A percentile compares a stretch with the other conserved stretches of the same genome.
Conservation (phyloP, 164 flowering plant genomes). For the Aristolochia fimbriata region DNA sequence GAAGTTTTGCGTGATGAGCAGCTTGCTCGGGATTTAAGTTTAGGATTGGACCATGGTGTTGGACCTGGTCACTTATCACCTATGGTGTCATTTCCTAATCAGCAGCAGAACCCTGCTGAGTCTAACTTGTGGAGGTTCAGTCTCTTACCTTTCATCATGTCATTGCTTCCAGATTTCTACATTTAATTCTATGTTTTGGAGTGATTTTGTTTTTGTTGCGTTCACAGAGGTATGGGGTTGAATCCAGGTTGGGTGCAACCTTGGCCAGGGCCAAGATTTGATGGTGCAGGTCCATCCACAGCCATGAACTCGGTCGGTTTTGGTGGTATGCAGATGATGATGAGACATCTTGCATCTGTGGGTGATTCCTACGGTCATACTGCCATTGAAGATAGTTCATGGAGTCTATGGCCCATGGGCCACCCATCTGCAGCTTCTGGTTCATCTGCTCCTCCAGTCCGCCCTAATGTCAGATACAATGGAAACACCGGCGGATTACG, state of each 20-base stretch:
- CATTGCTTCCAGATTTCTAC: neutral
- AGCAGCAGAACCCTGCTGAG: slow-evolving; percentile 41
- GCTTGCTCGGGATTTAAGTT: slow-evolving; percentile 62
- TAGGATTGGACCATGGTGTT: slow-evolving; percentile 41
- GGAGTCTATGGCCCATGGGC: slow-evolving; percentile 79
- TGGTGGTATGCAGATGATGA: slow-evolving; percentile 90
- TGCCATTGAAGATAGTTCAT: slow-evolving; percentile 71
- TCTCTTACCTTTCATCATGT: slow-evolving; percentile 1
- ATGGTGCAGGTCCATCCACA: slow-evolving; percentile 90
- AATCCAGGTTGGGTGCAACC: slow-evolving; percentile 59
- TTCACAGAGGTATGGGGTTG: slow-evolving; percentile 45
- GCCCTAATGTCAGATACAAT: slow-evolving; percentile 28
- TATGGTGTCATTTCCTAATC: slow-evolving; percentile 45
- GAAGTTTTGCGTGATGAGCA: slow-evolving; percentile 62
- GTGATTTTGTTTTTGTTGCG: slow-evolving; percentile 5
- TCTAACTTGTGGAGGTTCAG: slow-evolving; percentile 63
- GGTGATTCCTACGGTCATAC: slow-evolving; percentile 89
- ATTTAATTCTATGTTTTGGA: neutral
- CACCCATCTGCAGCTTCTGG: slow-evolving; percentile 54
- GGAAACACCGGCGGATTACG: slow-evolving; percentile 39
- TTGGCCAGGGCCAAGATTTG: slow-evolving; percentile 56
- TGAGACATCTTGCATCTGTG: slow-evolving; percentile 97
- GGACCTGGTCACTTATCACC: slow-evolving; percentile 26
- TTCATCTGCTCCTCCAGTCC: slow-evolving; percentile 31
- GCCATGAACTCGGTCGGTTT: slow-evolving; percentile 59